A percentile compares a stretch with the other conserved stretches of the same genome.
Conservation (phyloP, 108 stramenopile species). For the Nitzschia sp. region DNA sequence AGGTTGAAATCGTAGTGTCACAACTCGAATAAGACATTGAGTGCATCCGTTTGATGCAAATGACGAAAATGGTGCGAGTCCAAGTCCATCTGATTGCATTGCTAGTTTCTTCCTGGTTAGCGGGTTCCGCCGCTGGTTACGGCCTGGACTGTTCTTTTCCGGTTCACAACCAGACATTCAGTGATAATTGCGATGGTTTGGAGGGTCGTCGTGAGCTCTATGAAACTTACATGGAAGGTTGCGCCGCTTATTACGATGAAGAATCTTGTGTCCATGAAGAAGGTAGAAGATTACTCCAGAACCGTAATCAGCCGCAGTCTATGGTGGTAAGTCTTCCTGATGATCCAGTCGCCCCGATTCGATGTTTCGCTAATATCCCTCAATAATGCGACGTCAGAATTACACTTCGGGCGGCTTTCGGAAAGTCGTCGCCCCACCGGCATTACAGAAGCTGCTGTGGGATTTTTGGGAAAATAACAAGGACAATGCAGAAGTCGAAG, state of each 20-base stretch:
- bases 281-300: constrained; percentile 64
- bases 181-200: constrained; percentile 44
- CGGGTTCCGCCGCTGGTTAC: constrained; percentile 27
- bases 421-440: constrained; percentile 59
- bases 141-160: constrained; percentile 83
- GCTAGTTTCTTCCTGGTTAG: too few species aligned
- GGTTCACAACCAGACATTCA: constrained; percentile 42
- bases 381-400: too few species aligned
- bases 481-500: constrained; percentile 12
- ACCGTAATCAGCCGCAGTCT: constrained; percentile 71
- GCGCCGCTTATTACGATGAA: constrained; percentile 37
- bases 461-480: constrained; percentile 66
- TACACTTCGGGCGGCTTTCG: constrained; percentile 66
- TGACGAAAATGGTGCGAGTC: too few species aligned
- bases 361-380: too few species aligned
- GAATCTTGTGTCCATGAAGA: constrained; percentile 59
- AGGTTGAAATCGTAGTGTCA: too few species aligned
- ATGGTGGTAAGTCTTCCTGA: constrained; percentile 48
- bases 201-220: constrained; percentile 53
- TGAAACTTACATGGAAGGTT: constrained; percentile 77
- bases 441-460: constrained; percentile 55
- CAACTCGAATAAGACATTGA: too few species aligned
- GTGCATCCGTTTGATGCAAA: too few species aligned
- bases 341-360: too few species aligned
- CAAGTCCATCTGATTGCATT: too few species aligned